Percentiles rank a stretch among this genome's conserved stretches.
Conservation (phyloP, 192 early-diverging fungal species). For the Helicostylum pulchrum region DNA sequence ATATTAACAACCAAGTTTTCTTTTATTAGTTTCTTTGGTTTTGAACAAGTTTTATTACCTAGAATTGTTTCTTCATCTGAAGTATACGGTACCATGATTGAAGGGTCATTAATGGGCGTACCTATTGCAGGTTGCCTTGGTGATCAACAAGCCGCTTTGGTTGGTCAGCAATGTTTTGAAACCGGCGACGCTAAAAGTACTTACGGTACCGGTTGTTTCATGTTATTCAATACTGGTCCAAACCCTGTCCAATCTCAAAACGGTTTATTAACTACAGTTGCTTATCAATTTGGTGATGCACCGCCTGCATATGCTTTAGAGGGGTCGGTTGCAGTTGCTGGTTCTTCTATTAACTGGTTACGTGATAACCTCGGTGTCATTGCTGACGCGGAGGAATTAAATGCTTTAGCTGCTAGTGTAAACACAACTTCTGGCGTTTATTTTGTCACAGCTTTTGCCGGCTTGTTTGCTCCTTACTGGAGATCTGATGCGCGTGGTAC, state of each 20-base stretch:
- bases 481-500: slow-evolving; percentile 81
- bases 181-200: slow-evolving; percentile 92
- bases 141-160: slow-evolving; percentile 93
- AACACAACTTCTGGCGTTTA: slow-evolving; percentile 83
- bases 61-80: slow-evolving; percentile 84
- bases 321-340: slow-evolving; percentile 89
- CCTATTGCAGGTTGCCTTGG: slow-evolving; percentile 86
- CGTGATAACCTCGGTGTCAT: slow-evolving; percentile 81
- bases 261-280: slow-evolving; percentile 88
- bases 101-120: slow-evolving; percentile 62
- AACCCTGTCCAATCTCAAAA: slow-evolving; percentile 70
- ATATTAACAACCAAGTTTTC: neutral
- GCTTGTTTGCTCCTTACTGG: slow-evolving; percentile 95
- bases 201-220: slow-evolving; percentile 95
- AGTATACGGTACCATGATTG: slow-evolving; percentile 62
- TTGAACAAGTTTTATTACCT: slow-evolving; percentile 65
- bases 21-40: slow-evolving; percentile 31
- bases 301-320: slow-evolving; percentile 82
- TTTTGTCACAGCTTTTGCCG: slow-evolving; percentile 93
- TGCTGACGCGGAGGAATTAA: slow-evolving; percentile 67
- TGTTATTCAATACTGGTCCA: slow-evolving; percentile 90
- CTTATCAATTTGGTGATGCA: slow-evolving; percentile 77
- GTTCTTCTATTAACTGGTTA: slow-evolving; percentile 88
- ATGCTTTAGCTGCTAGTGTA: slow-evolving; percentile 63
- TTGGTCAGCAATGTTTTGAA: slow-evolving; percentile 87